Base-by-base conservation (phyloP, 768 basidiomycete genomes). In the Hygrocybe punicea region DNA sequence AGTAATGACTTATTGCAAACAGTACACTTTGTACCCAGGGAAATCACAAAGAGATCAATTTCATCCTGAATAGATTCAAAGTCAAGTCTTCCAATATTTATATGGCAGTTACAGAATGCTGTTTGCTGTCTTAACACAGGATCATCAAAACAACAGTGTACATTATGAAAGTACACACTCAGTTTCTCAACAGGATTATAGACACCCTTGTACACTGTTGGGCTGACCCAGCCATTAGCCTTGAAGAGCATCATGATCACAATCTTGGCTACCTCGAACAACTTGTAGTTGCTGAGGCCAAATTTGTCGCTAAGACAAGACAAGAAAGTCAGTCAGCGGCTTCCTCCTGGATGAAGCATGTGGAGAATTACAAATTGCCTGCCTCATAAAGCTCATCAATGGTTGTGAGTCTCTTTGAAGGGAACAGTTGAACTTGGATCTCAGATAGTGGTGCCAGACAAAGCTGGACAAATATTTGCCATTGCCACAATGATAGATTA, bases 191-290 rank as follows among this genome's bases (percentile, higher is more conserved):
- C 52, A 4, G 65, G 57, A 17, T 55, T 66, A 45, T 64, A 60
- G 6, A 63, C 65, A 19, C 58, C 76, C 72, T 73, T 73, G 53
- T 80, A 81, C 6, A 80, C 73, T 48, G 68, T 74, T 1, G 81
- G 80, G 44, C 64, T 61, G 1, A 80, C 68, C 63, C 72, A 81
- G 2, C 72, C 72, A 4, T 77, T 76, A 7, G 65, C 67, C 37
- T 70, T 76, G 65, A 78, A 80, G 19, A 81, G 73, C 0, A 70
- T 71, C 2, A 79, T 73, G 50, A 81, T 69, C 2, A 79, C 74
- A 48, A 81, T 69, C 58, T 81, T 78, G 1, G 80, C 78, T 23
- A 81, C 78, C 62, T 81, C 79, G 73, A 76, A 80, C 0, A 77
- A 65, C 0, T 75, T 66, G 48, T 64, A 81, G 64, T 81, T 81